A percentile compares a stretch with the other conserved stretches of the same genome.
Conservation (phyloP, 495 filamentous ascomycete genomes). For the Oidiodendron maius region DNA sequence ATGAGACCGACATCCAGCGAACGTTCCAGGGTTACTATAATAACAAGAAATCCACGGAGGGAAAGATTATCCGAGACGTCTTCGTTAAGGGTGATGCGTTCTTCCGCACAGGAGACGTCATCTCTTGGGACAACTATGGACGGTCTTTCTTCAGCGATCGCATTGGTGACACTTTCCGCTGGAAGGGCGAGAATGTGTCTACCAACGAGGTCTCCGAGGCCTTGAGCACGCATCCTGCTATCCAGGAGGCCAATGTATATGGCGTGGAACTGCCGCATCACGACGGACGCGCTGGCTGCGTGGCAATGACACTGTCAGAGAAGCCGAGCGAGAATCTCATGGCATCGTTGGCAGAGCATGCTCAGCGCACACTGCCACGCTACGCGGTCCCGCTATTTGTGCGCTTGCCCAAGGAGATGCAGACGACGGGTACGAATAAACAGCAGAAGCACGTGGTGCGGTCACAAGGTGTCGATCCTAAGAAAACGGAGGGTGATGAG, state of each 20-base stretch:
- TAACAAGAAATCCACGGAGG: slow-evolving; percentile 65
- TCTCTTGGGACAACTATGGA: slow-evolving; percentile 65
- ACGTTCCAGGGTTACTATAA: slow-evolving; percentile 86
- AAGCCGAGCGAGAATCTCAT: slow-evolving; percentile 39
- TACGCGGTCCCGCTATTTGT: slow-evolving; percentile 80
- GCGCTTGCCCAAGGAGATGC: slow-evolving; percentile 51
- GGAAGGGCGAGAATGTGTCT: slow-evolving; percentile 92
- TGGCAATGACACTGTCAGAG: slow-evolving; percentile 54
- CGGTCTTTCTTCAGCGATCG: slow-evolving; percentile 83
- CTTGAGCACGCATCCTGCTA: slow-evolving; percentile 57
- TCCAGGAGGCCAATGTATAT: slow-evolving; percentile 84
- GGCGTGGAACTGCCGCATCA: slow-evolving; percentile 77
- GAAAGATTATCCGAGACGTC: slow-evolving; percentile 76
- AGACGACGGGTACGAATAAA: slow-evolving; percentile 80
- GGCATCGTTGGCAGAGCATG: slow-evolving; percentile 53
- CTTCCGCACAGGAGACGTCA: slow-evolving; percentile 81
- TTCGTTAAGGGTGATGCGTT: slow-evolving; percentile 77
- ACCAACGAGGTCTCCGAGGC: slow-evolving; percentile 78
- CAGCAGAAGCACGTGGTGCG: slow-evolving; percentile 71
- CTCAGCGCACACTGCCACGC: slow-evolving; percentile 50
- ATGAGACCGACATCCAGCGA: slow-evolving; percentile 53
- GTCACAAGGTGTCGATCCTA: slow-evolving; percentile 67
- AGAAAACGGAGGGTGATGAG: slow-evolving; percentile 48
- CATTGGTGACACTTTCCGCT: slow-evolving; percentile 90
- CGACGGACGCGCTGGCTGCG: slow-evolving; percentile 84